Base-by-base conservation (phyloP, 2,329 filamentous ascomycete species). In the Scorias spongiosa region DNA sequence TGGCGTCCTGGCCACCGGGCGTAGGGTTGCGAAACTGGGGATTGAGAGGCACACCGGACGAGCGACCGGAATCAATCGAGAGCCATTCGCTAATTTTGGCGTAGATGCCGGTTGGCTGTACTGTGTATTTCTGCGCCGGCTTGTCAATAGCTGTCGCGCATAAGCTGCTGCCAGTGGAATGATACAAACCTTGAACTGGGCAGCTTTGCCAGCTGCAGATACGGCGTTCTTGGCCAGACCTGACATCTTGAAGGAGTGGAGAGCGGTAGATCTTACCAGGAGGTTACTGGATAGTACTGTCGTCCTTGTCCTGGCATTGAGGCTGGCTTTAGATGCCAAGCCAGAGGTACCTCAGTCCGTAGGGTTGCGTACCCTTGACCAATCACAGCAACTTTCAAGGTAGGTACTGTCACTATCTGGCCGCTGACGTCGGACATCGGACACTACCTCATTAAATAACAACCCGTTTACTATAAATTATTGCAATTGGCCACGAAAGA, bases 21-120 rank as follows among this genome's bases (percentile, higher is more conserved):
- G 88, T 67, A 47, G 91, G 91, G 66, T 84, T 81, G 56, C 91
- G 88, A 75, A 76, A 95, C 70, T 88, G 81, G 36, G 87, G 80
- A 74, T 96, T 96, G 57, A 98, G 70, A 40, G 91, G 91, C 15
- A 98, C 71, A 64, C 91, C 91, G 57, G 82, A 87, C 53, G 88
- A 95, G 52, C 91, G 88, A 59, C 84, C 78, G 30, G 87, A 76
- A 63, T 94, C 89, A 58, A 98, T 69, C 53, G 86, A 78, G 53
- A 95, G 66, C 55, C 81, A 62, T 54, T 79, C 77, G 63, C 88
- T 87, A 63, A 98, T 69, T 45, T 69, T 70, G 60, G 89, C 87
- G 84, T 86, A 96, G 65, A 96, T 70, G 36, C 91, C 91, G 34
- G 74, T 77, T 42, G 89, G 91, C 62, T 94, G 84, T 51, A 96